Conservation (phyloP, 352 stramenopile species). For the Globisporangium irregulare region DNA sequence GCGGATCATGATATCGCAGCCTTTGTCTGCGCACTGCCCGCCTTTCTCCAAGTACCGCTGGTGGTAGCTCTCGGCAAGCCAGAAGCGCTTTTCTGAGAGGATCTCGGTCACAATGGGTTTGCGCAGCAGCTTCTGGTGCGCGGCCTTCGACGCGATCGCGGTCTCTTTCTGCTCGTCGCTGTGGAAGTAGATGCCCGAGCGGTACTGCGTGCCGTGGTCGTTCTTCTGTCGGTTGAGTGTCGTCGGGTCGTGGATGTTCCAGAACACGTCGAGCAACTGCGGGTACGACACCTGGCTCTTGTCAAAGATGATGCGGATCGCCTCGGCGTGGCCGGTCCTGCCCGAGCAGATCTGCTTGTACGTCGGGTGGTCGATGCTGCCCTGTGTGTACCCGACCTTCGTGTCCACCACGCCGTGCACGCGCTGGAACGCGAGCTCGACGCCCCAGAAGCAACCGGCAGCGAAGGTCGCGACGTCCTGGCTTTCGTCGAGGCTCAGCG, state of each 20-base stretch:
- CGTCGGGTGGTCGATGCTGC: constrained; percentile 81
- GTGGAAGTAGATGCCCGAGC: constrained; percentile 95
- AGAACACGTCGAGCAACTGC: constrained; percentile 75
- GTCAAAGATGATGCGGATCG: constrained; percentile 93
- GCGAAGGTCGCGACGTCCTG: constrained; percentile 92
- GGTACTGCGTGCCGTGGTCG: constrained; percentile 94
- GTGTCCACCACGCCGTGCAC: constrained; percentile 93
- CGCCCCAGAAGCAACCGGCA: constrained; percentile 97
- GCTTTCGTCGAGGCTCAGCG: background rate
- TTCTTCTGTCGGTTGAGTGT: constrained; percentile 88
- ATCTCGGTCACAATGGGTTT: constrained; percentile 93
- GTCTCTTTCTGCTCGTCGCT: constrained; percentile 84
- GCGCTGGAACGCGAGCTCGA: constrained; percentile 96
- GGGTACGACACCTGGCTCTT: constrained; percentile 82
- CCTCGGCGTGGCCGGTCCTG: constrained; percentile 93
- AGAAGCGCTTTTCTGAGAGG: constrained; percentile 82
- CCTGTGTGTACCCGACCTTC: constrained; percentile 87
- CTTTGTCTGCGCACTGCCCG: constrained; percentile 92
- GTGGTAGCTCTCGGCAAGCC: constrained; percentile 94
- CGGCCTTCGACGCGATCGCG: constrained; percentile 59
- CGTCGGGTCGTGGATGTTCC: constrained; percentile 92
- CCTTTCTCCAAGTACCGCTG: constrained; percentile 97
- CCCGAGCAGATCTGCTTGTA: constrained; percentile 95
- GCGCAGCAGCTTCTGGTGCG: constrained; percentile 60
- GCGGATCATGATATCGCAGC: constrained; percentile 85